Evolutionary conservation across 331 rosid species (phyloP), one percentile per base, ranked within the genome.

Genomic region (Pyrus hybrid): DNA sequence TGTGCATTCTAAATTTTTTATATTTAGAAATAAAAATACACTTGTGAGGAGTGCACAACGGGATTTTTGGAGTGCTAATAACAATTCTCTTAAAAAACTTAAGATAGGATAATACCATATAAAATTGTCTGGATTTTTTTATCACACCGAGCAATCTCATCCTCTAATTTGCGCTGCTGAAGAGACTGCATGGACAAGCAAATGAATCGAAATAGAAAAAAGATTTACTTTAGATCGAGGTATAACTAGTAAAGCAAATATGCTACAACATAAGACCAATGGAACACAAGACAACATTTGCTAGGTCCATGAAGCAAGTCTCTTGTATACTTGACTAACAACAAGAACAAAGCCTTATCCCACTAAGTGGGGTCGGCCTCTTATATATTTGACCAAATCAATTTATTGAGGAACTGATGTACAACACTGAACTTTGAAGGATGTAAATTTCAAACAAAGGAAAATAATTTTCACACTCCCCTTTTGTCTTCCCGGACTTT

Each of bases 71-170:
- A 43, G 49, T 43, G 16, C 49, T 43, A 43, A 3, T 43, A 43
- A 43, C 16, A 43, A 43, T 43, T 43, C 49, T 5, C 16, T 45
- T 13, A 45, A 43, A 45, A 32, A 37, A 70, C 4, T 5, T 51
- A 5, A 53, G 23, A 13, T 37, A 43, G 77, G 76, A 80, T 28
- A 63, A n/a, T 82, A 91, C 98, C 98, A 68, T 76, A 85, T 76
- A 82, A 32, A 63, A 93, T 69, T 76, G 77, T 88, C 78, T 83
- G 82, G 72, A 93, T 81, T 58, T 81, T 84, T 80, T 77, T 78
- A 79, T 93, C 91, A 49, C 87, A 89, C 63, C 29, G 69, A 37
- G 93, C 92, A 57, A 91, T 91, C 79, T 89, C 87, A 53, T 89
- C 96, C 74, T 86, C 93, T 81, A 89, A 70, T 47, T 56, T 18